Evolutionary conservation across 2,329 filamentous ascomycete species (phyloP).

Genomic region (Pezicula rhizophila): DNA sequence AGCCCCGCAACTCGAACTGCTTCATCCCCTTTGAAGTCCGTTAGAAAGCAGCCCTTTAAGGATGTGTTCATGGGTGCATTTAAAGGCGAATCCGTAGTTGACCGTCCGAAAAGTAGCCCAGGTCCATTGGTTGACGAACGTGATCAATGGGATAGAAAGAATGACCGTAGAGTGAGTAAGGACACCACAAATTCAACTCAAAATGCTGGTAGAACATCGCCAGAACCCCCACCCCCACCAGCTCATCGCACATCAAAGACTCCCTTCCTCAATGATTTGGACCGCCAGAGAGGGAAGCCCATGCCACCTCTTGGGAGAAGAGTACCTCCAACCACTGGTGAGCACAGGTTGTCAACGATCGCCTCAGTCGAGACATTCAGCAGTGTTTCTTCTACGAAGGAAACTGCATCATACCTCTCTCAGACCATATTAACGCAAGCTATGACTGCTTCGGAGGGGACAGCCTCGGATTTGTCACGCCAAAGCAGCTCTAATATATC

Average conservation of each 20-base stretch:
- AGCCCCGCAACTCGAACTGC: conserved; percentile 47
- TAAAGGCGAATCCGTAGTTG: conserved; percentile 48
- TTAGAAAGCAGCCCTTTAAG: conserved; percentile 45
- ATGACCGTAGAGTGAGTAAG: conserved; percentile 5
- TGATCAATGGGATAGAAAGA: conserved; percentile 15
- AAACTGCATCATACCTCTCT: conserved; percentile 21
- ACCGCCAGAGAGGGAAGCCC: conserved; percentile 7
- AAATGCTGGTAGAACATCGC: conserved; percentile 5
- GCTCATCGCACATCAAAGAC: conserved; percentile 7
- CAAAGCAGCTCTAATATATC: conserved; percentile 13
- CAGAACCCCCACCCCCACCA: conserved; percentile 7
- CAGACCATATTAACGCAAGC: conserved; percentile 37
- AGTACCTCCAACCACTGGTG: conserved; percentile 16
- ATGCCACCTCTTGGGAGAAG: conserved; percentile 11
- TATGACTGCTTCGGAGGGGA: conserved; percentile 20
- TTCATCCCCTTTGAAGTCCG: conserved; percentile 42
- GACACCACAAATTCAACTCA: conserved; percentile 5
- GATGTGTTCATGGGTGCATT: conserved; percentile 58
- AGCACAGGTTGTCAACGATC: conserved; percentile 25
- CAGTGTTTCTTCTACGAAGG: conserved; percentile 11
- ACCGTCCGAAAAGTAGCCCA: conserved; percentile 11
- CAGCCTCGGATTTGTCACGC: conserved; percentile 21
- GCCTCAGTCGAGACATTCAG: conserved; percentile 23
- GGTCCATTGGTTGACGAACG: conserved; percentile 18
- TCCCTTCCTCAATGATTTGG: conserved; percentile 8